These are phyloP conservation scores for Irpex sp. DNA, from an alignment of 1,284 basidiomycete species.

Conservation along the genomic window DNA sequence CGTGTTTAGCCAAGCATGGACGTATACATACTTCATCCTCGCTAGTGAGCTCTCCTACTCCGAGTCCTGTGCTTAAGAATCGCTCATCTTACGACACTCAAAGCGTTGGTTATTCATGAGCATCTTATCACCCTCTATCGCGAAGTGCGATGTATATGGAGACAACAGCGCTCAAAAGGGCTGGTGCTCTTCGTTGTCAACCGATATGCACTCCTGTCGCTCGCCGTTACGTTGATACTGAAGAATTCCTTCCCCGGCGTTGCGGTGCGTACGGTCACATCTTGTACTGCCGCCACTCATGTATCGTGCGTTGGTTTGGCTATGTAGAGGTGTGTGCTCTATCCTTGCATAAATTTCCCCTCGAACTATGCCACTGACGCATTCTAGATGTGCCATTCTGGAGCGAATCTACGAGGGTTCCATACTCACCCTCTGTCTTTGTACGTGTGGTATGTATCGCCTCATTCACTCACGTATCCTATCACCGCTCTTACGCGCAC, in stretches of 20 bases:
- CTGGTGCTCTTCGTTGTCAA: neutral
- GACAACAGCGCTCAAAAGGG: neutral
- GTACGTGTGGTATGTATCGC: neutral
- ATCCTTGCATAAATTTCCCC: too few species aligned
- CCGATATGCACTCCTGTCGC: neutral
- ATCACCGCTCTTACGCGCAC: neutral
- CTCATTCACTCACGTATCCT: neutral
- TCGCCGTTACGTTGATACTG: neutral
- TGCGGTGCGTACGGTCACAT: neutral
- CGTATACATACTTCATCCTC: too few species aligned
- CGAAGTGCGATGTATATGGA: neutral
- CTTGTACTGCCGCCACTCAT: too few species aligned
- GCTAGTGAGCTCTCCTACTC: too few species aligned
- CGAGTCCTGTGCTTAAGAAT: too few species aligned
- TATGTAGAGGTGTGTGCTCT: too few species aligned
- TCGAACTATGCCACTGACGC: too few species aligned
- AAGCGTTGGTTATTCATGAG: neutral
- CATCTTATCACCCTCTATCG: neutral
- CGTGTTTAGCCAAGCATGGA: too few species aligned
- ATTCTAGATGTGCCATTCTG: neutral
- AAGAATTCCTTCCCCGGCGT: neutral
- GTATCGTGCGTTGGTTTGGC: too few species aligned
- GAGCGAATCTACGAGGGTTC: neutral
- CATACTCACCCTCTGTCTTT: neutral
- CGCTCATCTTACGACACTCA: too few species aligned